phyloP scores from a whole-genome alignment of 2,329 filamentous ascomycete genomes.

The Ophiostoma ips region DNA sequence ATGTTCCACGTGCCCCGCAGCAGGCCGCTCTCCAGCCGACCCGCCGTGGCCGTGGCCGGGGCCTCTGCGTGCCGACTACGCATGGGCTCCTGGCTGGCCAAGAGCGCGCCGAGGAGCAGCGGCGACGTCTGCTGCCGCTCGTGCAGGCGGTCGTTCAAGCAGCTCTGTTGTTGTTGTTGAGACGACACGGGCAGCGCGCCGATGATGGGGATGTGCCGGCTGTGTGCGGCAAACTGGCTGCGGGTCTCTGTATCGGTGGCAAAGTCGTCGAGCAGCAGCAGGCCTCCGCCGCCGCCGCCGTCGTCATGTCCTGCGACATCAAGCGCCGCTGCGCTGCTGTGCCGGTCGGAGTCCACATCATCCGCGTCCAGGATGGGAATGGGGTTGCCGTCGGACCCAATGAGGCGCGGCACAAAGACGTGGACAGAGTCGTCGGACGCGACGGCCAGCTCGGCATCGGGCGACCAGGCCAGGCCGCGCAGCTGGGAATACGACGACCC shows the following conservation, averaged over 20 bases:
- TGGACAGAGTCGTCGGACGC: constrained; percentile 41
- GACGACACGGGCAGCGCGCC: constrained; percentile 24
- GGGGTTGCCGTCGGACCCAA: constrained; percentile 8
- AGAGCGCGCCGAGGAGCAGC: neutral
- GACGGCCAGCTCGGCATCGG: constrained; percentile 42
- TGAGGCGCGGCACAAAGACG: constrained; percentile 35
- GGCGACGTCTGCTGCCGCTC: constrained; percentile 9
- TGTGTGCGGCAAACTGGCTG: constrained; percentile 22
- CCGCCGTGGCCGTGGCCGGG: too few species aligned
- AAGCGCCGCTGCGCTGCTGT: too few species aligned
- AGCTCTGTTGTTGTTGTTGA: too few species aligned
- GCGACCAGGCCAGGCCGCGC: constrained; percentile 37
- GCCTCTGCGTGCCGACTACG: too few species aligned
- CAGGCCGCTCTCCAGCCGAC: neutral
- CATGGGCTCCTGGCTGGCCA: constrained; percentile 22
- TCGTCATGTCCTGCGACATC: too few species aligned
- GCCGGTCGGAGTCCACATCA: constrained; percentile 7
- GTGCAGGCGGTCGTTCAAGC: constrained; percentile 32
- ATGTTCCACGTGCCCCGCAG: constrained; percentile 16
- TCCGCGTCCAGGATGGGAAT: constrained; percentile 14
- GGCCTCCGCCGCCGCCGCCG: constrained; percentile 1
- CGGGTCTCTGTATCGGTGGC: constrained; percentile 11
- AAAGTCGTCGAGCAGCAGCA: neutral
- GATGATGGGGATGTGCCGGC: constrained; percentile 23
- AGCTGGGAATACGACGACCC: constrained; percentile 18